Percentiles rank a stretch among this genome's conserved stretches.
phyloP scores from a whole-genome alignment of 345 rosid genomes.

The Lepidium didymum region DNA sequence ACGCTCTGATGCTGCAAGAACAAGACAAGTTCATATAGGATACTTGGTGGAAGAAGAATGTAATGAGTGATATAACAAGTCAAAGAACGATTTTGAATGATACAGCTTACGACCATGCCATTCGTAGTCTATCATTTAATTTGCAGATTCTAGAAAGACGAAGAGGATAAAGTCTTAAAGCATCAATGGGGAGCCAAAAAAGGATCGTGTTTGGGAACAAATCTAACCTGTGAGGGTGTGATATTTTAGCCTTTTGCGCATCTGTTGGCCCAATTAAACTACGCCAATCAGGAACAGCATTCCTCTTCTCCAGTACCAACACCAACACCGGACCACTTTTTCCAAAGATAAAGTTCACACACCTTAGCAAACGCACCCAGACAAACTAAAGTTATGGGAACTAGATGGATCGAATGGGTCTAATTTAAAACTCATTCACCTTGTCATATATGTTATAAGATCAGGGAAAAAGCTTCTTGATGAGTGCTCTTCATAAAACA shows the following conservation, averaged over 20 bases:
- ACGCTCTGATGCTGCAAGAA: slow-evolving; percentile 60
- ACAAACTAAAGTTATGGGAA: not conserved
- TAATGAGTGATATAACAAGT: not conserved
- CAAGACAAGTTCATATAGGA: not conserved
- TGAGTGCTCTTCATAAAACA: slow-evolving; percentile 72
- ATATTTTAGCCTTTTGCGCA: slow-evolving; percentile 54
- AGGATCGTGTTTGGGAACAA: not conserved
- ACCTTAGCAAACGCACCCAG: not conserved
- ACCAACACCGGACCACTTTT: slow-evolving; percentile 70
- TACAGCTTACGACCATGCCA: not conserved
- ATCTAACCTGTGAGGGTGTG: slow-evolving; percentile 65
- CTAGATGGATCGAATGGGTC: too few relatives aligned
- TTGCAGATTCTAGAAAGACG: not conserved
- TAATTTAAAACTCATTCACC: slow-evolving; percentile 26
- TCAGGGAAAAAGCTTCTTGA: slow-evolving; percentile 50
- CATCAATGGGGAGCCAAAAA: not conserved
- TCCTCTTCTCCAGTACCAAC: slow-evolving; percentile 69
- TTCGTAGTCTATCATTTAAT: not conserved
- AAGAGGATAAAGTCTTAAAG: not conserved
- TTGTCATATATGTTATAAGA: slow-evolving; percentile 69
- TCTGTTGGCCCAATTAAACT: slow-evolving; percentile 78
- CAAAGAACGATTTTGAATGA: not conserved
- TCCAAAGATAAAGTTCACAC: not conserved
- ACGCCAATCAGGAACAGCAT: slow-evolving; percentile 85
- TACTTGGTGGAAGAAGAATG: not conserved